Evolutionary conservation across 2,329 filamentous ascomycete species (phyloP), one percentile per base, ranked within the genome.

Genomic region (Sarocladium kiliense): DNA sequence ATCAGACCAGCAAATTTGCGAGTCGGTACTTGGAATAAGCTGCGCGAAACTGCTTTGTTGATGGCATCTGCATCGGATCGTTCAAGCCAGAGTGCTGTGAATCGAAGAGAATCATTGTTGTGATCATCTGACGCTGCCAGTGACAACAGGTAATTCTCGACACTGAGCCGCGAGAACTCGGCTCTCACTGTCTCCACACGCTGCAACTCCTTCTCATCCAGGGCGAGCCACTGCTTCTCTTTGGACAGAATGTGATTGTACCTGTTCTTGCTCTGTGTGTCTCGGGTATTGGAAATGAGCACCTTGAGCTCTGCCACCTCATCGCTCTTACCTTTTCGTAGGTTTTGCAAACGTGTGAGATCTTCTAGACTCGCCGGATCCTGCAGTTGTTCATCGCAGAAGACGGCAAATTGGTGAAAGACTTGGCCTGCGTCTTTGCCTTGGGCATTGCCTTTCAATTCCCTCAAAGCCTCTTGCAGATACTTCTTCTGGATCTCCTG

Each of bases 21-120:
- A 57, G 90, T 96, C 2, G 93, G 88, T 0, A 97, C 93, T 53
- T 82, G 77, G 3, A 76, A 71, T 16, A 99, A 75, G 64, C 91
- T 76, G 57, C 81, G 83, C 55, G 76, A 76, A 19, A 96, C 91
- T 2, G 89, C 86, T 47, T 81, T 80, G 63, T 96, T 97, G 3
- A 91, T 90, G 26, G 84, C 78, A 4, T 84, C 77, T 57, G 88
- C 87, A n/a, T 84, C 82, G 0, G 90, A 88, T 58, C 92, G 84
- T 66, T 96, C 91, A 10, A 99, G 81, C 94, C 94, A 99, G 18
- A 99, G 74, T 0, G 94, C 90, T 55, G 92, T 92, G 67, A 99
- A 97, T 1, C 94, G 88, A 54, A 99, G 79, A 2, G 91, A 88
- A 65, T 96, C 91, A 60, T 91, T 91, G 65, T 96, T 88, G 70